phyloP scores from a whole-genome alignment of 768 basidiomycete species.

The Lyophyllum semitale region DNA sequence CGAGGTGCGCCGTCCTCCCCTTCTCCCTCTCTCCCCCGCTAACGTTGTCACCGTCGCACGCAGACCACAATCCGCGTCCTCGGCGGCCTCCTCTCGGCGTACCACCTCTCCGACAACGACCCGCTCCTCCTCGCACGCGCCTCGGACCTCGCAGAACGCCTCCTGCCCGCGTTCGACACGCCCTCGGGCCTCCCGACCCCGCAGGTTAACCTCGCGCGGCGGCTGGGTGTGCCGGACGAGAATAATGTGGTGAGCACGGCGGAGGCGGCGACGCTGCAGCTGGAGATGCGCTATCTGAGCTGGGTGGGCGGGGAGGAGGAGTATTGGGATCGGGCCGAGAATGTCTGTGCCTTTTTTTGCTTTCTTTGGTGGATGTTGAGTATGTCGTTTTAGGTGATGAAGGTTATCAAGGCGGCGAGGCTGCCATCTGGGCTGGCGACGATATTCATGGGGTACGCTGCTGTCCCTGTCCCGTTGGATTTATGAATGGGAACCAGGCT shows the following conservation, averaged over 20 bases:
- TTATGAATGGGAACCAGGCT: background rate
- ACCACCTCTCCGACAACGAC: conserved; percentile 78
- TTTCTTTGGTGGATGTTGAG: background rate
- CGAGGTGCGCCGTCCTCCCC: conserved; percentile 57
- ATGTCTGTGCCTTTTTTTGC: conserved; percentile 36
- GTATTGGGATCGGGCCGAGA: conserved; percentile 86
- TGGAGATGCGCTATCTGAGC: conserved; percentile 88
- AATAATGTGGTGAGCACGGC: conserved; percentile 77
- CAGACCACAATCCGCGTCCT: conserved; percentile 93
- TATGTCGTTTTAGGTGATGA: conserved; percentile 50
- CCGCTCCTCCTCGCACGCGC: conserved; percentile 76
- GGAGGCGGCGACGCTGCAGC: conserved; percentile 84
- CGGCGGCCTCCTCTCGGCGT: conserved; percentile 86
- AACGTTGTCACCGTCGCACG: background rate
- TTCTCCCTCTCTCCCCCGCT: background rate
- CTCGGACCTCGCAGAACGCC: conserved; percentile 79
- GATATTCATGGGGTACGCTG: conserved; percentile 75
- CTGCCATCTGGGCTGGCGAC: conserved; percentile 74
- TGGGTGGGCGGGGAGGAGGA: conserved; percentile 71
- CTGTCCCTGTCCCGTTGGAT: background rate
- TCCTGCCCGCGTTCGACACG: conserved; percentile 82
- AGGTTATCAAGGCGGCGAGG: conserved; percentile 61
- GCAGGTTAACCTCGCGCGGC: conserved; percentile 68
- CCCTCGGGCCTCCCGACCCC: conserved; percentile 79
- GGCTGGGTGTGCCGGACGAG: conserved; percentile 60